A percentile compares a stretch with the other conserved stretches of the same genome.
These are phyloP conservation scores for Trametes gibbosa DNA, from an alignment of 768 basidiomycete genomes.

Conservation along the genomic window DNA sequence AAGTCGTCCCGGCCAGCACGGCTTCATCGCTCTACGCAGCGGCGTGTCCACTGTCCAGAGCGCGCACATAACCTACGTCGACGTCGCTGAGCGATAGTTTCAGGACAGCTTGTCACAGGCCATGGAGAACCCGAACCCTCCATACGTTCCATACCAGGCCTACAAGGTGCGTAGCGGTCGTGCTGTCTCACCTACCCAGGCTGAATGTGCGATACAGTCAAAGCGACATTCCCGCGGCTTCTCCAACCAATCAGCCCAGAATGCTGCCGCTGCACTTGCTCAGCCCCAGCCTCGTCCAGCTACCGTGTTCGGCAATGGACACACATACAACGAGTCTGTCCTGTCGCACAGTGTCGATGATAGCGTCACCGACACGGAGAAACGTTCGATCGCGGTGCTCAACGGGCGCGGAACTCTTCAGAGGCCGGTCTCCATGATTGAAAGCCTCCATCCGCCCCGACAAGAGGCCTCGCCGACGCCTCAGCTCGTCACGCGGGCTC, in stretches of 20 bases:
- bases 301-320: constrained; percentile 11
- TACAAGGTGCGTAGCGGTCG: constrained; percentile 37
- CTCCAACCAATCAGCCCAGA: constrained; percentile 27
- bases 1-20: constrained; percentile 12
- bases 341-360: constrained; percentile 15
- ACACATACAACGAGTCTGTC: constrained; percentile 20
- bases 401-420: constrained; percentile 6
- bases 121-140: constrained; percentile 28
- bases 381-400: constrained; percentile 4
- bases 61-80: neutral
- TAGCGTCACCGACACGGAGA: constrained; percentile 15
- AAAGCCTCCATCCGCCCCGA: constrained; percentile 12
- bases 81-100: neutral
- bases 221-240: constrained; percentile 45
- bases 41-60: neutral
- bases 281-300: constrained; percentile 11
- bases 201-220: constrained; percentile 32
- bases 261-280: neutral
- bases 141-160: constrained; percentile 48
- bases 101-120: constrained; percentile 3
- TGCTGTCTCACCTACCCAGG: neutral
- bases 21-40: constrained; percentile 15
- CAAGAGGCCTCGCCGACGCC: constrained; percentile 1
- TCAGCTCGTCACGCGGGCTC: neutral
- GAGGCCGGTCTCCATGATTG: constrained; percentile 26